Percentiles rank a stretch among this genome's conserved stretches.
Conservation (phyloP, 495 filamentous ascomycete species). For the Aspergillus campestris region DNA sequence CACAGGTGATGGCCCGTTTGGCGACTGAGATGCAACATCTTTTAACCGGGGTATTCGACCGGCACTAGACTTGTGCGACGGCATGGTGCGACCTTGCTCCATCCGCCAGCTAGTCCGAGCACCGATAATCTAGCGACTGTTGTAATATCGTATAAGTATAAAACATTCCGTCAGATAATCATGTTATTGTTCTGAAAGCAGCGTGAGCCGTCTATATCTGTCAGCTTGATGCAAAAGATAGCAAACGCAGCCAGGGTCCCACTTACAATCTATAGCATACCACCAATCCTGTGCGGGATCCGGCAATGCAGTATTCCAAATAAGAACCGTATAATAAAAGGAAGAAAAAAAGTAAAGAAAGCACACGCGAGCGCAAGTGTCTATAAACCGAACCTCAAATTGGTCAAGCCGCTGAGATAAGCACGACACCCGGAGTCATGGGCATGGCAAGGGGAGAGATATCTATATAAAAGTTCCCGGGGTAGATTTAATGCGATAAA, state of each 20-base stretch:
- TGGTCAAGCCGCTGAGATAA: too few species aligned
- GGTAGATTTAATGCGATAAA: not conserved
- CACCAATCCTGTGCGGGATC: not conserved
- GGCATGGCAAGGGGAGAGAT: too few species aligned
- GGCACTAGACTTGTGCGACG: constrained; percentile 28
- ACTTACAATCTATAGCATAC: not conserved
- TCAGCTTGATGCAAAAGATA: too few species aligned
- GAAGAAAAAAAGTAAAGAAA: not conserved
- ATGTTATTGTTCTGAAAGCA: too few species aligned
- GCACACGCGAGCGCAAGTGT: too few species aligned
- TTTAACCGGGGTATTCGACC: constrained; percentile 27
- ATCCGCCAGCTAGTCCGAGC: constrained; percentile 21
- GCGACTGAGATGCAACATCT: constrained; percentile 16
- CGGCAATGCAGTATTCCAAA: not conserved
- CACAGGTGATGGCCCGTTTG: constrained; percentile 19
- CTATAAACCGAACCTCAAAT: too few species aligned
- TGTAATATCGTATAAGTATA: constrained; percentile 12
- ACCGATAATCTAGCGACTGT: constrained; percentile 19
- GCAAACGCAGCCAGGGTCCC: too few species aligned
- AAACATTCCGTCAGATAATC: constrained; percentile 25
- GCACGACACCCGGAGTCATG: too few species aligned
- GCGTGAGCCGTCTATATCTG: too few species aligned
- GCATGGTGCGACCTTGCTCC: constrained; percentile 25
- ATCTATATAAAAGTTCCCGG: constrained; percentile 4
- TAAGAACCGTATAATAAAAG: not conserved